Evolutionary conservation across 148 eudicot species (phyloP), one percentile per base, ranked within the genome.

Genomic region (Amaranthus hypochondriacus): DNA sequence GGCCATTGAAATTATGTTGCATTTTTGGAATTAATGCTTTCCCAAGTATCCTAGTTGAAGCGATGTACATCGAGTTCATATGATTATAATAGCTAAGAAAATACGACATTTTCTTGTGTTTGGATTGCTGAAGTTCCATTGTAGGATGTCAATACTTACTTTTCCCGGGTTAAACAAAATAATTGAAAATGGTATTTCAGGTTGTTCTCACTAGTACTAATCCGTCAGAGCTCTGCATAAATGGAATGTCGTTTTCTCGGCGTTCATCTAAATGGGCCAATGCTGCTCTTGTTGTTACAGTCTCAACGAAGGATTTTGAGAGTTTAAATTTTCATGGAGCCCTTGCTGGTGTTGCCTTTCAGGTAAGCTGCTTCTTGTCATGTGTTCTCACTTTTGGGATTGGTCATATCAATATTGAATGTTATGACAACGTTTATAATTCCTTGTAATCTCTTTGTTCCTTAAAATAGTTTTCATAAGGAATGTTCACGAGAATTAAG

Each of bases 231-330:
- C 85, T 95, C 54, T 95, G 99, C 77, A 83, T 95, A 48, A 95
- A 95, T 79, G 99, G 99, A 80, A 95, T 95, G 99, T 92, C 99
- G 51, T 95, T 95, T 79, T 95, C 99, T 73, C 84, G 89, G 46
- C 93, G 94, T 72, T 81, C 97, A 51, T 95, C 99, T 52, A 90
- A 79, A 57, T 92, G 97, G 99, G 99, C 99, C 61, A 95, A 95
- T 84, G 83, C 99, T 65, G 99, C 99, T 14, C 86, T 95, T 54
- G 97, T 90, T 62, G 99, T 90, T 55, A 92, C 92, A 5, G 94
- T 95, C 66, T 89, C 96, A 13, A 76, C 87, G 7, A 89, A 87
- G 71, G 99, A 95, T 87, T 92, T 95, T 75, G 90, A 88, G 59
- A 77, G 85, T 75, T 82, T 90, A 61, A 79, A 84, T 77, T 78